Evolutionary conservation across 805 yeast species (phyloP).

Genomic region (Candida wancherniae): DNA sequence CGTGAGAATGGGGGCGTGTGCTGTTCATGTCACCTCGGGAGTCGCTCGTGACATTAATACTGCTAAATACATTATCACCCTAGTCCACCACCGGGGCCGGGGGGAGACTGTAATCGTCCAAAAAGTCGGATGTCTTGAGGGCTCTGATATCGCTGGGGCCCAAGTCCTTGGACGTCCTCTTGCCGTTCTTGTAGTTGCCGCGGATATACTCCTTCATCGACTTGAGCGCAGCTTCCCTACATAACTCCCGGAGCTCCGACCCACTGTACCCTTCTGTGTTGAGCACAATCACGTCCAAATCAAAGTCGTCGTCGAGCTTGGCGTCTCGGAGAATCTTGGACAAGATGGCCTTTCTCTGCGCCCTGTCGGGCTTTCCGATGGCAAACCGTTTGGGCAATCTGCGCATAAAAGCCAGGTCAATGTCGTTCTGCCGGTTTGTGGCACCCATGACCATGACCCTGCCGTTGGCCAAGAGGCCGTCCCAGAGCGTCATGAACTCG

Average conservation of each 20-base stretch:
- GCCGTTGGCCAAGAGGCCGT: constrained; percentile 76
- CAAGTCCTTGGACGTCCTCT: constrained; percentile 19
- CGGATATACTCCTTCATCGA: constrained; percentile 84
- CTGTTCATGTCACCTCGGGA: too few species aligned
- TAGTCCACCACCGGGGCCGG: constrained; percentile 15
- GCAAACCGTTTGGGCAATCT: constrained; percentile 89
- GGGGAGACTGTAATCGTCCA: constrained; percentile 24
- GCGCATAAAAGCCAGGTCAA: constrained; percentile 87
- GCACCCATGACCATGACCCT: constrained; percentile 89
- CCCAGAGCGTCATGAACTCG: constrained; percentile 97
- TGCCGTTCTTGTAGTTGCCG: constrained; percentile 44
- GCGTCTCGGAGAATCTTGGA: constrained; percentile 65
- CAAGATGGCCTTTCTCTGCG: constrained; percentile 68
- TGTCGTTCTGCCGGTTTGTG: constrained; percentile 87
- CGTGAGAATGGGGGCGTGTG: too few species aligned
- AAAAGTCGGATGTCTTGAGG: constrained; percentile 59
- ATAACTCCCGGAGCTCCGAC: constrained; percentile 83
- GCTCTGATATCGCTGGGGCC: constrained; percentile 52
- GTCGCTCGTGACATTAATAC: too few species aligned
- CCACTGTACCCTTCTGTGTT: constrained; percentile 76
- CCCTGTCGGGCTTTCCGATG: constrained; percentile 62
- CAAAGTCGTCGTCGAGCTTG: constrained; percentile 54
- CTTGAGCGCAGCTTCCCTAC: constrained; percentile 88
- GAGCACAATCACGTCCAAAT: constrained; percentile 53
- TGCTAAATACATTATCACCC: too few species aligned